Conservation (phyloP, 2,329 filamentous ascomycete genomes). For the Incumbomyces delicatus region DNA sequence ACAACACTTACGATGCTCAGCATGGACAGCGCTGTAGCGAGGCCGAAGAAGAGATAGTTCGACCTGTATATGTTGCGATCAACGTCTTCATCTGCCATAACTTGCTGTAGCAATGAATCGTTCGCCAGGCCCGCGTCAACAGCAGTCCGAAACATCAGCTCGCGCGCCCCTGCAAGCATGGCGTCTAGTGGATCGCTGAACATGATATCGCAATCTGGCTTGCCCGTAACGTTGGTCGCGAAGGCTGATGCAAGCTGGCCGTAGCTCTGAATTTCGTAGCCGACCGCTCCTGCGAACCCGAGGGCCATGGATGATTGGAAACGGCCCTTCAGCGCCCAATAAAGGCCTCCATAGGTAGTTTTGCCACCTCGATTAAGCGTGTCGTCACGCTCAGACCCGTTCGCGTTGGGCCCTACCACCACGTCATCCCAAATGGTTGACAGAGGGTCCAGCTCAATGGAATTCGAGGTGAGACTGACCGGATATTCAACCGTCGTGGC, state of each 20-base stretch:
- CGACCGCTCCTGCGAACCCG: conserved; percentile 5
- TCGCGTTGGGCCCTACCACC: not conserved
- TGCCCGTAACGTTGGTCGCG: too few relatives aligned
- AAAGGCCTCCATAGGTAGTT: conserved; percentile 5
- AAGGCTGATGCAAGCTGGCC: too few relatives aligned
- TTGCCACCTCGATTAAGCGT: not conserved
- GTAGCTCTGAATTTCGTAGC: conserved; percentile 1
- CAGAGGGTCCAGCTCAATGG: conserved; percentile 2
- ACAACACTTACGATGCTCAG: conserved; percentile 5
- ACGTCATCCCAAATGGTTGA: not conserved
- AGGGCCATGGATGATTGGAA: conserved; percentile 1
- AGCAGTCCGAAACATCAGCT: conserved; percentile 15
- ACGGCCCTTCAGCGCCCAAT: conserved; percentile 3
- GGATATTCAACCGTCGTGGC: conserved; percentile 12
- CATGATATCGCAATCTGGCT: too few relatives aligned
- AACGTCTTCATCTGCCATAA: too few relatives aligned
- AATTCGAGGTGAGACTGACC: conserved; percentile 9
- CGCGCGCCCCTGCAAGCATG: conserved; percentile 8
- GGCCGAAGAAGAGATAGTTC: too few relatives aligned
- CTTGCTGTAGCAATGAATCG: conserved; percentile 5
- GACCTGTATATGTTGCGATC: too few relatives aligned
- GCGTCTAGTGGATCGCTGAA: conserved; percentile 11
- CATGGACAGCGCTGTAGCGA: not conserved
- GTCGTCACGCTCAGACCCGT: not conserved
- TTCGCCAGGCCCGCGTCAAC: conserved; percentile 6